A percentile compares a stretch with the other conserved stretches of the same genome.
Evolutionary conservation across 148 eudicot species (phyloP).

Genomic region (Camellia japonica): DNA sequence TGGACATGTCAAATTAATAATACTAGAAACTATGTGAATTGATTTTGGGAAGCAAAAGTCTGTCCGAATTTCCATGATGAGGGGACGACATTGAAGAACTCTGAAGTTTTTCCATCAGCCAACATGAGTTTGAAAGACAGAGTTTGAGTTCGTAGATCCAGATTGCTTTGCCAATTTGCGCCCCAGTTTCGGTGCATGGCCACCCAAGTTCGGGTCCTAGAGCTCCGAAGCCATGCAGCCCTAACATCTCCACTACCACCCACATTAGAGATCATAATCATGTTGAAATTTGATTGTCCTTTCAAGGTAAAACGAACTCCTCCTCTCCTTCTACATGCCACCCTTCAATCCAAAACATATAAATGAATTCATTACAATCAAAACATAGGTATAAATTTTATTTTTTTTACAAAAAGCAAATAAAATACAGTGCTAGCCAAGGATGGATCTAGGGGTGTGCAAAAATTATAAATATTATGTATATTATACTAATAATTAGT

Average conservation of each 20-base stretch:
- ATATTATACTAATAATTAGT: too few species aligned
- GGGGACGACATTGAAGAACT: constrained; percentile 58
- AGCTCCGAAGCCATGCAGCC: constrained; percentile 54
- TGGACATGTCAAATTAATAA: not conserved
- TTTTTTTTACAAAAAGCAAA: too few species aligned
- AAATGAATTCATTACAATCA: not conserved
- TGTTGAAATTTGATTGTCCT: constrained; percentile 77
- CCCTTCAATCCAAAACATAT: constrained; percentile 30
- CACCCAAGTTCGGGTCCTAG: constrained; percentile 46
- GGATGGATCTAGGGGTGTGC: too few species aligned
- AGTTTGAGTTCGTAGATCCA: constrained; percentile 47
- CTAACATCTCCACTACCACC: constrained; percentile 61
- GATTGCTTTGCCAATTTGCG: constrained; percentile 64
- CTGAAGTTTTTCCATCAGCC: constrained; percentile 40
- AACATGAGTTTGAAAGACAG: constrained; percentile 59
- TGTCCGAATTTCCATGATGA: constrained; percentile 73
- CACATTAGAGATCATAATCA: constrained; percentile 67
- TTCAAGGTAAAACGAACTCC: constrained; percentile 79
- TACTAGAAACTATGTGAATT: constrained; percentile 26
- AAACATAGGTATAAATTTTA: too few species aligned
- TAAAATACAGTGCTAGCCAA: too few species aligned
- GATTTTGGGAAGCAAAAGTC: constrained; percentile 48
- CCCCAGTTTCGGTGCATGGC: constrained; percentile 75
- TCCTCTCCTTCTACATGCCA: constrained; percentile 59
- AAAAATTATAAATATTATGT: too few species aligned